Evolutionary conservation across 768 basidiomycete genomes (phyloP).

Genomic region (Lepiota venenata): DNA sequence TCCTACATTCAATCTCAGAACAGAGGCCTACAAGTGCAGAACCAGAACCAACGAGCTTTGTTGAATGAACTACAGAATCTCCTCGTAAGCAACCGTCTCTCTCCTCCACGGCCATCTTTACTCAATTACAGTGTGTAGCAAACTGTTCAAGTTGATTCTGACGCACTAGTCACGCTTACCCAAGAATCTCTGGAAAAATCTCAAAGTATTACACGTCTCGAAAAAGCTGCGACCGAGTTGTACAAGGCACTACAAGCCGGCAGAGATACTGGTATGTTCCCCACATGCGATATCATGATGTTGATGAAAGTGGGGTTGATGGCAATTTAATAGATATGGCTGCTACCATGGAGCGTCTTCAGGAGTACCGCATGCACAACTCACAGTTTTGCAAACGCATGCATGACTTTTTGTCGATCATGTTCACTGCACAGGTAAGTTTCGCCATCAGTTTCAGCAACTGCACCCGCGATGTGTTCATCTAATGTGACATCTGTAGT

Average conservation of each 20-base stretch:
- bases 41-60: slow-evolving; percentile 87
- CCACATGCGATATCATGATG: background rate
- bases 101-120: background rate
- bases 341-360: slow-evolving; percentile 91
- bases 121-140: slow-evolving; percentile 43
- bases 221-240: slow-evolving; percentile 80
- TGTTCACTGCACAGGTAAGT: slow-evolving; percentile 85
- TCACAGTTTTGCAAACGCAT: slow-evolving; percentile 91
- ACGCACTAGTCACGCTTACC: slow-evolving; percentile 69
- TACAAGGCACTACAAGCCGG: slow-evolving; percentile 94
- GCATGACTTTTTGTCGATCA: slow-evolving; percentile 85
- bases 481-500: slow-evolving; percentile 32
- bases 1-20: slow-evolving; percentile 95
- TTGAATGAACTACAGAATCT: slow-evolving; percentile 85
- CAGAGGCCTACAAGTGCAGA: slow-evolving; percentile 95
- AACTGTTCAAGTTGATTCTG: slow-evolving; percentile 90
- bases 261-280: slow-evolving; percentile 70
- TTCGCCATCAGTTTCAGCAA: slow-evolving; percentile 1
- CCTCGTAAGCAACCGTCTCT: slow-evolving; percentile 45
- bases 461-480: background rate
- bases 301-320: background rate
- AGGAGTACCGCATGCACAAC: slow-evolving; percentile 89
- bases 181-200: slow-evolving; percentile 88
- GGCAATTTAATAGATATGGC: slow-evolving; percentile 71
- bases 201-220: slow-evolving; percentile 71